Base-by-base conservation (phyloP, 768 basidiomycete genomes). In the Lactarius hatsudake region DNA sequence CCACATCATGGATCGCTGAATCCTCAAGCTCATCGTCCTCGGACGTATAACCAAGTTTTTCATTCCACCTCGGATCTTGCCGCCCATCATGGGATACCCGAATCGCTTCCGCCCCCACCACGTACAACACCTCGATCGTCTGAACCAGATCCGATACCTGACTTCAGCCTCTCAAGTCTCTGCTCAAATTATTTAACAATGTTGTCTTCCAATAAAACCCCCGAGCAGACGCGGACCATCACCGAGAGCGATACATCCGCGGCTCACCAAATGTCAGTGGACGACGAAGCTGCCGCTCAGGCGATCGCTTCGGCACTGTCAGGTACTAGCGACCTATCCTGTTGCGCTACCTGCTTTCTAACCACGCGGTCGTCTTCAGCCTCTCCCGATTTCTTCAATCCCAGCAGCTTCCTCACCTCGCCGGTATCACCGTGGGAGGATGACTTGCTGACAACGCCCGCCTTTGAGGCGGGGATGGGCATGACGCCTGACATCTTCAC, bases 1-100 rank as follows among this genome's bases (percentile, higher is more conserved):
- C 64, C 79, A 73, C 78, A 84, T 72, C 76, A 90, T 91, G 89
- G 72, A 74, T 74, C 83, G 74, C 73, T 91, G 85, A 88, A 79
- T 78, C 75, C 76, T 32, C 74, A 76, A 66, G 76, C 78, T 73
- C 75, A 78, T 75, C 86, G 87, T 90, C 89, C 79, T 77, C 79
- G 86, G 87, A 88, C 90, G 80, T 83, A 83, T 48, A 80, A 79
- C 65, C 74, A 76, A 79, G 83, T 90, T 71, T 90, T 89, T 73
- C 77, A 80, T 73, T 84, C 84, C 76, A 78, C 86, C 62, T 82
- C 83, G 78, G 90, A 88, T 79, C 79, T 89, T 64, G 87, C 89
- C 72, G 81, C 86, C 73, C 90, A 90, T 66, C 86, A 91, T 90
- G 90, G 89, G 78, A 86, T 91, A 75, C 90, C 90, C 67, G 84